phyloP scores from a whole-genome alignment of 768 basidiomycete genomes.

The Tephrocybe sp. region DNA sequence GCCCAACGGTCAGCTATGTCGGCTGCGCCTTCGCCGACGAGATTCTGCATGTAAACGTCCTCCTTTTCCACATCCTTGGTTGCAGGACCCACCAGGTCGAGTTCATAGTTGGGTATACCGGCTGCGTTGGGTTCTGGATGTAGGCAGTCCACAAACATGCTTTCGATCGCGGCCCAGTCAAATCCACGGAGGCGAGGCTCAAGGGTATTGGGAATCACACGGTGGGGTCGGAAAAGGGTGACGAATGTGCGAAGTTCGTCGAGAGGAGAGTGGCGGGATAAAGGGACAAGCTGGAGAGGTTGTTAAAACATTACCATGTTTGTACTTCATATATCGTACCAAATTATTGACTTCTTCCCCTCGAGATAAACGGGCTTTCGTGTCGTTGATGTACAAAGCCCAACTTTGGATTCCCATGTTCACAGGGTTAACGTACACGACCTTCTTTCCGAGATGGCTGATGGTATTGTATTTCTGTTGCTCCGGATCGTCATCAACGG shows the following conservation, averaged over 20 bases:
- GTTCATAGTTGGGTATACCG: constrained; percentile 4
- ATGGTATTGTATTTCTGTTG: constrained; percentile 27
- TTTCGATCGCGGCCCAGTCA: constrained; percentile 74
- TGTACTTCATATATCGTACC: constrained; percentile 39
- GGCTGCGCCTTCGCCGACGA: constrained; percentile 55
- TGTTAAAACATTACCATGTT: not conserved
- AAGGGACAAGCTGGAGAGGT: constrained; percentile 64
- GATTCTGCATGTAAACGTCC: constrained; percentile 62
- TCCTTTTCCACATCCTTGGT: constrained; percentile 25
- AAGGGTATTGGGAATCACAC: constrained; percentile 81
- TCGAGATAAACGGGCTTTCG: constrained; percentile 35
- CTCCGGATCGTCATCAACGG: constrained; percentile 35
- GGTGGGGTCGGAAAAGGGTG: constrained; percentile 72
- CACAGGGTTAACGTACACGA: constrained; percentile 87
- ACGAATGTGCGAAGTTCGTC: constrained; percentile 86
- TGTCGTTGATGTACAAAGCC: constrained; percentile 41
- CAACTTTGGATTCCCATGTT: constrained; percentile 64
- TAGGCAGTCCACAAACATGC: constrained; percentile 66
- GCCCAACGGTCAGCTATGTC: constrained; percentile 56
- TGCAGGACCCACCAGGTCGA: constrained; percentile 7
- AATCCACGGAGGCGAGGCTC: constrained; percentile 48
- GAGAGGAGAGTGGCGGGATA: constrained; percentile 85
- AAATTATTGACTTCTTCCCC: constrained; percentile 56
- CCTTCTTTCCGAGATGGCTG: constrained; percentile 49
- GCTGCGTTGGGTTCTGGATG: constrained; percentile 20